Conservation (phyloP, 176 grass and related monocot genomes). For the Oryza coarctata region DNA sequence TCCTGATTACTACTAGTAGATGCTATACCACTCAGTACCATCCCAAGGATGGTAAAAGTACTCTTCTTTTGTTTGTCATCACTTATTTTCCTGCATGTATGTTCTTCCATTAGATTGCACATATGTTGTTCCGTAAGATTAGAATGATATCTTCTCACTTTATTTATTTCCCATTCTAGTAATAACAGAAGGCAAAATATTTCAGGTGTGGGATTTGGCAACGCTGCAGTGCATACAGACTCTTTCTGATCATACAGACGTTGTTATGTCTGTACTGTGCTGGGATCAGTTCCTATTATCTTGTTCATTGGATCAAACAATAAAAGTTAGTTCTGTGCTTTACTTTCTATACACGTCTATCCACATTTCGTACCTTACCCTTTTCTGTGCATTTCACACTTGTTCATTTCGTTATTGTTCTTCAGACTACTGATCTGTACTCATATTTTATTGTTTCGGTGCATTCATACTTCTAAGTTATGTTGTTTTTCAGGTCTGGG, state of each 20-base stretch:
- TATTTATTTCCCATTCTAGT: constrained; percentile 24
- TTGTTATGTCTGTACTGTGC: constrained; percentile 89
- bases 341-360: constrained; percentile 6
- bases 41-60: not conserved
- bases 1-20: not conserved
- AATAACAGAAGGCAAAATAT: constrained; percentile 35
- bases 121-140: constrained; percentile 1
- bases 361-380: not conserved
- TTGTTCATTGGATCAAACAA: constrained; percentile 86
- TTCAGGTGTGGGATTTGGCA: constrained; percentile 94
- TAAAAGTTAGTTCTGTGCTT: constrained; percentile 68
- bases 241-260: constrained; percentile 75
- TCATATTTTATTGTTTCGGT: not conserved
- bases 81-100: not conserved
- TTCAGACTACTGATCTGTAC: not conserved
- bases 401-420: constrained; percentile 19
- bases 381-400: constrained; percentile 6
- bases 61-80: not conserved
- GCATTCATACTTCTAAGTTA: not conserved
- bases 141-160: constrained; percentile 6
- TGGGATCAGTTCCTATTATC: constrained; percentile 99
- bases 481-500: constrained; percentile 67
- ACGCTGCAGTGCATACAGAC: constrained; percentile 88
- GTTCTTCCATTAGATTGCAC: not conserved
- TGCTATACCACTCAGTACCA: not conserved